phyloP scores from a whole-genome alignment of 257 asterid species.

The Anisodus acutangulus region DNA sequence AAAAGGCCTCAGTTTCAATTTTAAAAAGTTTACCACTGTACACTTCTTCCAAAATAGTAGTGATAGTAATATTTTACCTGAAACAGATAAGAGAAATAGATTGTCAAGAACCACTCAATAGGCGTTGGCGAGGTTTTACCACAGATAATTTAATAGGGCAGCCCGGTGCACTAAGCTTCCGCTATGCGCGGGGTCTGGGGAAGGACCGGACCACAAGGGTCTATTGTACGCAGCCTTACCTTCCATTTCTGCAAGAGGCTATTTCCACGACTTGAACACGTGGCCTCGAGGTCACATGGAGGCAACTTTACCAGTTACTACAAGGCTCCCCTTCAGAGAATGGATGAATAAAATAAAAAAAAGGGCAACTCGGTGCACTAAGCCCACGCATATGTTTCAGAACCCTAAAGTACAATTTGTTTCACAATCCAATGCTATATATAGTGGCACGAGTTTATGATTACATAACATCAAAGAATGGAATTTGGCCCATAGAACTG shows the following conservation, averaged over 20 bases:
- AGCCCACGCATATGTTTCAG: background rate
- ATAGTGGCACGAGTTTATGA: background rate
- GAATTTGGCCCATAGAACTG: background rate
- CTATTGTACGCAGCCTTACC: too few relatives aligned
- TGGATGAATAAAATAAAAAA: background rate
- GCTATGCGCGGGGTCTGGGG: too few relatives aligned
- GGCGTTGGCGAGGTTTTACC: background rate
- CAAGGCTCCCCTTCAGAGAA: too few relatives aligned
- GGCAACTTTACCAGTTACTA: too few relatives aligned
- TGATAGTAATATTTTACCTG: constrained; percentile 80
- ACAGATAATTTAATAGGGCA: background rate
- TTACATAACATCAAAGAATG: background rate
- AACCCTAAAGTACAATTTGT: background rate
- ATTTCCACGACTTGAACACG: too few relatives aligned
- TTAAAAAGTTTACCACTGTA: constrained; percentile 73
- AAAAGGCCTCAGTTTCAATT: constrained; percentile 81
- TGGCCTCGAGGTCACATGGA: too few relatives aligned
- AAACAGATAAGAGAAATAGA: constrained; percentile 15
- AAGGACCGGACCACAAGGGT: too few relatives aligned
- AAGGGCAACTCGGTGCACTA: too few relatives aligned
- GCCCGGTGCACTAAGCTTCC: too few relatives aligned
- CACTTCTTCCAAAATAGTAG: constrained; percentile 71
- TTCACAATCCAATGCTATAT: background rate
- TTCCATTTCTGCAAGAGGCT: too few relatives aligned
- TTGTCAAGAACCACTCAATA: background rate